These are phyloP conservation scores for Fraxinus greggii DNA, from an alignment of 305 asterid species.

Conservation along the genomic window DNA sequence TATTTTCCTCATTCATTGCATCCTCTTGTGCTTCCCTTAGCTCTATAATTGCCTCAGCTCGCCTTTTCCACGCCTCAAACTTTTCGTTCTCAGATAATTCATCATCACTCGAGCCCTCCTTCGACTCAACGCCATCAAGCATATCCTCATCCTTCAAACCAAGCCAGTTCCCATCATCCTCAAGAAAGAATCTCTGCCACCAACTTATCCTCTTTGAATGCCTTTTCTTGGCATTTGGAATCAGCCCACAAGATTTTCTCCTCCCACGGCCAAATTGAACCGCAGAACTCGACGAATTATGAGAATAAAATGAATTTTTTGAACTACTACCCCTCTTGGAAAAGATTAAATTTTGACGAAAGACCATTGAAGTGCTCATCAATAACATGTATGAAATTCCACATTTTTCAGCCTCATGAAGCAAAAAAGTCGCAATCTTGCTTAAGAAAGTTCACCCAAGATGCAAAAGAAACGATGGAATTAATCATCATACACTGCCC, in stretches of 20 bases:
- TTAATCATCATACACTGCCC: conserved; percentile 37
- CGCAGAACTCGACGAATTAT: conserved; percentile 30
- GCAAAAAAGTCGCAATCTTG: conserved; percentile 42
- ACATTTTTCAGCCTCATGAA: conserved; percentile 68
- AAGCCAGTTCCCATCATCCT: conserved; percentile 87
- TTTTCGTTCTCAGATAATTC: conserved; percentile 76
- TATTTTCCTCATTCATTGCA: conserved; percentile 75
- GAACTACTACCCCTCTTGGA: conserved; percentile 34
- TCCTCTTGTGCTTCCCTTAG: conserved; percentile 90
- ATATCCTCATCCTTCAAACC: conserved; percentile 81
- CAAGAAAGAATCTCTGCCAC: conserved; percentile 84
- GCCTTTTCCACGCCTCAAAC: conserved; percentile 92
- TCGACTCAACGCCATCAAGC: conserved; percentile 63
- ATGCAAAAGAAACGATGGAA: conserved; percentile 30
- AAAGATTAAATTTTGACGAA: conserved; percentile 54
- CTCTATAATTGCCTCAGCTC: conserved; percentile 90
- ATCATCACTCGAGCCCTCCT: conserved; percentile 45
- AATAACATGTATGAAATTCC: conserved; percentile 59
- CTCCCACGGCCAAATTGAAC: conserved; percentile 41
- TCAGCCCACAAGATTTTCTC: conserved; percentile 49
- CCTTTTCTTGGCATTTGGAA: conserved; percentile 69
- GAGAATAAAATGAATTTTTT: conserved; percentile 28
- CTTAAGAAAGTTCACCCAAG: conserved; percentile 30
- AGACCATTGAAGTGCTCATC: conserved; percentile 86
- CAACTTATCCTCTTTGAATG: conserved; percentile 54